Conservation (phyloP, 192 early-diverging fungal genomes). For the Backusella mclennaniae region DNA sequence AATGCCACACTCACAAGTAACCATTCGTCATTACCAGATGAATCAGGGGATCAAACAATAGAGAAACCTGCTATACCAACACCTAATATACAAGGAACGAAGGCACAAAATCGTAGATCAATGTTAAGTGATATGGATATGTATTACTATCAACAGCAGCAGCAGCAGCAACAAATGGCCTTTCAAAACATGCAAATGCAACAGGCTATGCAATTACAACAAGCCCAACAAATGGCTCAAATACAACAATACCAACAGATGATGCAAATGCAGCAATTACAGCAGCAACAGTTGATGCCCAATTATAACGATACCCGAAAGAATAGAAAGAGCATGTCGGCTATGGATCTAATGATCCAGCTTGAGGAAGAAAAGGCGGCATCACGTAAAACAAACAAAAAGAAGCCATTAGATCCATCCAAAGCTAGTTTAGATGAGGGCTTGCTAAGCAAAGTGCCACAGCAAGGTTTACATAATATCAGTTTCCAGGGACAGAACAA, state of each 20-base stretch:
- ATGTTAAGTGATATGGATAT: constrained; percentile 23
- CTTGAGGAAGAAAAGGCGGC: constrained; percentile 29
- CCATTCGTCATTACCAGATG: not conserved
- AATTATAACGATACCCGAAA: constrained; percentile 4
- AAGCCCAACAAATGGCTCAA: constrained; percentile 24
- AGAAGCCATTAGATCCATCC: constrained; percentile 23
- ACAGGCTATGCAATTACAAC: constrained; percentile 13
- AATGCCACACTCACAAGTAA: not conserved
- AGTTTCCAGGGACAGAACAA: constrained; percentile 27
- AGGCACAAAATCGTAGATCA: constrained; percentile 7
- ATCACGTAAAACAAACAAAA: constrained; percentile 13
- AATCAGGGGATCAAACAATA: not conserved
- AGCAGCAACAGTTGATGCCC: not conserved
- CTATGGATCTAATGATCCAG: constrained; percentile 35
- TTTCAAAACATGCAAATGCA: constrained; percentile 3
- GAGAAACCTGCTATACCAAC: not conserved
- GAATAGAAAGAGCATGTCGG: constrained; percentile 26
- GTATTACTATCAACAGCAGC: constrained; percentile 14
- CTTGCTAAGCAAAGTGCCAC: constrained; percentile 24
- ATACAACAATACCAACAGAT: constrained; percentile 30
- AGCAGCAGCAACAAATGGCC: constrained; percentile 16
- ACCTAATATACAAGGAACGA: not conserved
- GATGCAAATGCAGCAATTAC: constrained; percentile 12
- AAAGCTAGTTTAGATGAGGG: constrained; percentile 30
- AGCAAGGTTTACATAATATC: constrained; percentile 25